Evolutionary conservation across 768 basidiomycete genomes (phyloP), one percentile per base, ranked within the genome.

Genomic region (Lactarius pseudohatsudake): DNA sequence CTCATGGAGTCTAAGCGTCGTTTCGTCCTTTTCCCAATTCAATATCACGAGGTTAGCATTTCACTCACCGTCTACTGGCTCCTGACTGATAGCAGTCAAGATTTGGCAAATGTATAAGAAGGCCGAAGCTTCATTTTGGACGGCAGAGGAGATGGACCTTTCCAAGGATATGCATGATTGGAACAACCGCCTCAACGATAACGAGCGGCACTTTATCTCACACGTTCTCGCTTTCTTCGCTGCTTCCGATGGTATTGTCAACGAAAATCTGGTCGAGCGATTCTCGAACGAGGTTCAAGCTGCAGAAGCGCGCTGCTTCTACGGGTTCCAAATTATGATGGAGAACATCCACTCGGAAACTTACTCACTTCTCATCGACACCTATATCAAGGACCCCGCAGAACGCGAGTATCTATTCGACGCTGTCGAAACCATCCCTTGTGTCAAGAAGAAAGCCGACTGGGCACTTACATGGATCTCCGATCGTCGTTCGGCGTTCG

Each of bases 251-350:
- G 94, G 95, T 34, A 97, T 97, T 66, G 94, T 97, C 70, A 97
- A 97, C 77, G 95, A 97, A 76, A 98, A 98, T 76, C 83, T 98
- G 1, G 84, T 97, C 30, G 94, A 96, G 76, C 90, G 95, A 8
- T 97, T 98, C 77, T 93, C 91, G 8, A 87, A 86, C 62, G 96
- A 98, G 75, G 92, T 98, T 4, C 95, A 97, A 75, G 85, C 82
- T 2, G 91, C 95, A 4, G 95, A 98, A 75, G 95, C 94, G 6
- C 88, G 95, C 3, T 97, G 92, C 76, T 98, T 98, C 79, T 98
- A 97, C 73, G 95, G 95, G 20, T 97, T 96, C 80, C 95, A 98
- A 76, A 92, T 98, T 72, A 97, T 97, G 95, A 98, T 96, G 87
- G 96, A 97, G 73, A 98, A 98, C 76, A 86, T 98, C 45, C 96